Percentiles rank a stretch among this genome's conserved stretches.
These are phyloP conservation scores for Myriosclerotinia duriaeana DNA, from an alignment of 2,329 filamentous ascomycete species.

Conservation along the genomic window DNA sequence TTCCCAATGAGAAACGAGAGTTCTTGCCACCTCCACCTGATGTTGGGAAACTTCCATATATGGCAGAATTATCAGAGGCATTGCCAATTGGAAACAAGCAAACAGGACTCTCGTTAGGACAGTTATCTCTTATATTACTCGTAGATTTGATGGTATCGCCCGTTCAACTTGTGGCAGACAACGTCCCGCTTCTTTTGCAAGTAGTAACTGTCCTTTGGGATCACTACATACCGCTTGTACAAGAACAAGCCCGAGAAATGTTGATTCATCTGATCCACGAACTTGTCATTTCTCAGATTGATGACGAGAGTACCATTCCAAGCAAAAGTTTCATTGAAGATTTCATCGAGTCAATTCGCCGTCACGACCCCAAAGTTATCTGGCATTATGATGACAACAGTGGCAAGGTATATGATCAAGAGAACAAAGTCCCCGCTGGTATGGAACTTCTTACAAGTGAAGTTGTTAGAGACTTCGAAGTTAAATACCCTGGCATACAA, in stretches of 20 bases:
- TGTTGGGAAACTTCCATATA: slow-evolving; percentile 75
- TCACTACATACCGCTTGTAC: slow-evolving; percentile 90
- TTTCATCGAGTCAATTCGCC: slow-evolving; percentile 81
- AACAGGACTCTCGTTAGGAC: slow-evolving; percentile 86
- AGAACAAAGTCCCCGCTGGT: slow-evolving; percentile 77
- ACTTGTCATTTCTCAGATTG: slow-evolving; percentile 77
- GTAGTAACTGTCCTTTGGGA: slow-evolving; percentile 95
- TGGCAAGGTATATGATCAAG: slow-evolving; percentile 69
- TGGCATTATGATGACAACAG: slow-evolving; percentile 96
- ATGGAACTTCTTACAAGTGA: slow-evolving; percentile 84
- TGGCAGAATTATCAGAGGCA: slow-evolving; percentile 77
- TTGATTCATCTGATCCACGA: slow-evolving; percentile 96
- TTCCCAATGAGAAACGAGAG: slow-evolving; percentile 78
- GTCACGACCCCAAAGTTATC: slow-evolving; percentile 78
- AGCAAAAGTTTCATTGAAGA: slow-evolving; percentile 79
- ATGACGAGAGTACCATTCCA: slow-evolving; percentile 61
- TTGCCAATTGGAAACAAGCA: slow-evolving; percentile 89
- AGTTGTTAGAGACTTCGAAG: slow-evolving; percentile 80
- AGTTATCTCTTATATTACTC: slow-evolving; percentile 86
- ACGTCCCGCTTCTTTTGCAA: slow-evolving; percentile 82
- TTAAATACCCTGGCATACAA: slow-evolving; percentile 81
- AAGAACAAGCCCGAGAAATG: slow-evolving; percentile 97
- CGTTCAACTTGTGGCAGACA: slow-evolving; percentile 73
- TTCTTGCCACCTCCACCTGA: slow-evolving; percentile 70
- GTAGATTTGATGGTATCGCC: slow-evolving; percentile 96